phyloP scores from a whole-genome alignment of 768 basidiomycete species.

The Xanthoconium stramineum region DNA sequence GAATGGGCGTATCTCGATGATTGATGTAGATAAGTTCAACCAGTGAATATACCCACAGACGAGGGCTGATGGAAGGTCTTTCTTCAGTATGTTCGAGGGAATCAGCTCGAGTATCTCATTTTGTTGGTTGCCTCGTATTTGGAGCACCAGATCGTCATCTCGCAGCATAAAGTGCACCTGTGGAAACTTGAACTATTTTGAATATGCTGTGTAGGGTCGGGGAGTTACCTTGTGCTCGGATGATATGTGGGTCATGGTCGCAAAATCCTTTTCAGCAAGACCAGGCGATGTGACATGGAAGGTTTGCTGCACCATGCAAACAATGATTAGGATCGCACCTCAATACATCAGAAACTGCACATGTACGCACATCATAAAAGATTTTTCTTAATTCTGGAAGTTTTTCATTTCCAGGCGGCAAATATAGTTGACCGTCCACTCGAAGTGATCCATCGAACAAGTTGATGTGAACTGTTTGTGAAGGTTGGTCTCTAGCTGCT shows the following conservation, averaged over 20 bases:
- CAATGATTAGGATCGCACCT: no score
- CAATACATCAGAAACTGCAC: neutral
- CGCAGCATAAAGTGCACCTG: conserved; percentile 19
- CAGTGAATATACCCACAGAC: conserved; percentile 21
- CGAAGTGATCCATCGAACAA: conserved; percentile 16
- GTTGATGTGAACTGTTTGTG: conserved; percentile 1
- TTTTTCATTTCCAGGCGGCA: conserved; percentile 4
- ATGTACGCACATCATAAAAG: neutral
- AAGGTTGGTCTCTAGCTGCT: neutral
- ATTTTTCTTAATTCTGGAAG: neutral
- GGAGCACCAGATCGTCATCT: conserved; percentile 4
- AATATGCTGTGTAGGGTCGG: neutral
- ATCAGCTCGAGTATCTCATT: conserved; percentile 16
- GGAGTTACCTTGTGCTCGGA: conserved; percentile 4
- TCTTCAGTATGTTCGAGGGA: conserved; percentile 5
- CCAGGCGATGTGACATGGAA: neutral
- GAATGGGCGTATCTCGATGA: conserved; percentile 25
- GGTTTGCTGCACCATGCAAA: neutral
- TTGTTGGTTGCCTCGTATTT: neutral
- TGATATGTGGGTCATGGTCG: no score
- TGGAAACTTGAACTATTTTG: neutral
- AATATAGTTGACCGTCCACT: conserved; percentile 14
- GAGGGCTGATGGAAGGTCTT: conserved; percentile 18
- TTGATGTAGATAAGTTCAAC: conserved; percentile 13
- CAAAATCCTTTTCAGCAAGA: neutral